Percentiles rank a stretch among this genome's conserved stretches.
Evolutionary conservation across 805 yeast genomes (phyloP).

Genomic region (Candida broadrunensis): DNA sequence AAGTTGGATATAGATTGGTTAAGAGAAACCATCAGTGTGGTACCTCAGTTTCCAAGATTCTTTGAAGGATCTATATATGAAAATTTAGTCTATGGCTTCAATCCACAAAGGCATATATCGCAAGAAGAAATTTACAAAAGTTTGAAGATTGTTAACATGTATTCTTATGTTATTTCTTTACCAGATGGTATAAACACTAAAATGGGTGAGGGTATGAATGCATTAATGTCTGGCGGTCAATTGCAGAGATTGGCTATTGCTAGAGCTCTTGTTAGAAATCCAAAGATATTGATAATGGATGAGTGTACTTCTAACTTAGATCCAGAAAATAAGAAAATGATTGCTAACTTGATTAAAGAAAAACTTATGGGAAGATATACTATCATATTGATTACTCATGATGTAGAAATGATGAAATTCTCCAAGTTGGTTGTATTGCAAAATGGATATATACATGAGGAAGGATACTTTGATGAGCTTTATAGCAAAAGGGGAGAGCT

Average conservation of each 20-base stretch:
- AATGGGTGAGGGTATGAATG: conserved; percentile 39
- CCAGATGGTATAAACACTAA: conserved; percentile 59
- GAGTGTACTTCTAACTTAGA: conserved; percentile 92
- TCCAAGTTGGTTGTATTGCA: conserved; percentile 49
- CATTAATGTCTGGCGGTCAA: conserved; percentile 84
- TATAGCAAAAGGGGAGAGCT: background rate
- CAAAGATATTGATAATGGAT: conserved; percentile 69
- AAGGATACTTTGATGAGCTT: conserved; percentile 32
- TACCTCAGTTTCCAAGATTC: conserved; percentile 70
- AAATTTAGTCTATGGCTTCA: conserved; percentile 64
- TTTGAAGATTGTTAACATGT: conserved; percentile 47
- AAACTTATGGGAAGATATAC: conserved; percentile 33
- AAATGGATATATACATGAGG: conserved; percentile 47
- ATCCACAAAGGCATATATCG: conserved; percentile 13
- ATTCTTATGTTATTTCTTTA: conserved; percentile 51
- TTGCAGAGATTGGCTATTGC: conserved; percentile 82
- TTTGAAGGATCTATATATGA: conserved; percentile 73
- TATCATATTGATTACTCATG: conserved; percentile 71
- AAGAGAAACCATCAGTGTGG: conserved; percentile 59
- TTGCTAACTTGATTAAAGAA: conserved; percentile 47
- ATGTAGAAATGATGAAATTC: conserved; percentile 57
- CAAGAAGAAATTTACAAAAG: conserved; percentile 32
- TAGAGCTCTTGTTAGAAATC: conserved; percentile 69
- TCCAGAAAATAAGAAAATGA: conserved; percentile 48
- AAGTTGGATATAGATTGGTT: conserved; percentile 45